Base-by-base conservation (phyloP, 192 early-diverging fungal genomes). In the Dissophora ornata region DNA sequence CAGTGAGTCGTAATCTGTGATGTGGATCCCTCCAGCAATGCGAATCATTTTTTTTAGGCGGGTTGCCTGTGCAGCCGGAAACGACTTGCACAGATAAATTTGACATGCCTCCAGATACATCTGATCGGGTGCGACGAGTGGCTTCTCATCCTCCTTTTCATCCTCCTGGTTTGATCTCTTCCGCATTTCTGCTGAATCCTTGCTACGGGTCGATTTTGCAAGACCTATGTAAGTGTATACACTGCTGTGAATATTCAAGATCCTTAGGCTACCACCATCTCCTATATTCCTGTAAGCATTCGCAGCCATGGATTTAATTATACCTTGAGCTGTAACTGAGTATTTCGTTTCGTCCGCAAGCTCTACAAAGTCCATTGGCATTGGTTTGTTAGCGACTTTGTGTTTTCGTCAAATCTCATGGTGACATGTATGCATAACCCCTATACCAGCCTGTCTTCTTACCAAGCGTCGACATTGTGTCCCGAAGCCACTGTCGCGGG, bases 91-190 rank as follows among this genome's bases (percentile, higher is more conserved):
- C 11, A 77, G 44, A 28, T 54, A 77, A 50, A 77, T 62, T 13
- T 58, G 53, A 29, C 73, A 77, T 16, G 57, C 44, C 15, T 77
- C 73, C 34, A 77, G 36, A 19, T 60, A 75, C 46, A 57, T 56
- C 8, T 66, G 15, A 21, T 46, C 52, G 13, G 55, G 50, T 1
- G 21, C 32, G 28, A 41, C 33, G 12, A 33, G 24, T 1, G 38
- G 16, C 3, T 21, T 16, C 7, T 47, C 53, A 18, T 56, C 68
- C 2, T 33, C 25, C 13, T 25, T 26, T 16, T 49, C 13, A 8
- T 71, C 60, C 3, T 28, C 41, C 15, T 16, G 15, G 16, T 42
- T 24, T 6, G 13, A 16, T 22, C 12, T 29, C 2, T 56, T 33
- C 33, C 12, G 30, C 19, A 2, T 30, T 38, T 32, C 28, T 29